Conservation (phyloP, 768 basidiomycete species). For the Mycena galopus region DNA sequence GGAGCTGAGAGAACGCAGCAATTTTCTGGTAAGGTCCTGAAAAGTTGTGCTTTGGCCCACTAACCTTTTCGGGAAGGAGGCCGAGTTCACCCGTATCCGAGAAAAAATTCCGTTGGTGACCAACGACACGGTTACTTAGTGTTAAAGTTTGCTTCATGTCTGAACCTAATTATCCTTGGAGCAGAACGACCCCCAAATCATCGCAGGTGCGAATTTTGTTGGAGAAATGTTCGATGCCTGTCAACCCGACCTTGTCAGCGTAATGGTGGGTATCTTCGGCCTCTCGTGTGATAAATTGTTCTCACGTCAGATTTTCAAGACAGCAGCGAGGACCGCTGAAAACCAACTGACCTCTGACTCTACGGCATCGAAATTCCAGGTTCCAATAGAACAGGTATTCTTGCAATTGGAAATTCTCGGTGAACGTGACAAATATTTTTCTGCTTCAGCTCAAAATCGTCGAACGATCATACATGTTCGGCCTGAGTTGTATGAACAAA, state of each 20-base stretch:
- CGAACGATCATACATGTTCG: conserved; percentile 8
- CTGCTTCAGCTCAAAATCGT: not conserved
- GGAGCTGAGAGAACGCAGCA: conserved; percentile 12
- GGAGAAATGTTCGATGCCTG: not conserved
- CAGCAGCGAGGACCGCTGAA: not conserved
- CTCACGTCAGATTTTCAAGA: not conserved
- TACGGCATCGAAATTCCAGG: not conserved
- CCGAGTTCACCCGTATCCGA: conserved; percentile 3
- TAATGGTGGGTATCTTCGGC: not conserved
- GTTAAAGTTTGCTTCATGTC: no score
- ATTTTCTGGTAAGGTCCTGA: conserved; percentile 8
- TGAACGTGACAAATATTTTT: not conserved
- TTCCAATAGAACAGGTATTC: conserved; percentile 2
- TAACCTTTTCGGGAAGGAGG: not conserved
- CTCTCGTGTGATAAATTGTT: not conserved
- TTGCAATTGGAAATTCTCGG: no score
- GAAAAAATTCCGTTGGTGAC: not conserved
- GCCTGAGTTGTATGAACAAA: not conserved
- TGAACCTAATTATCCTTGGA: not conserved
- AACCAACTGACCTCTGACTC: no score
- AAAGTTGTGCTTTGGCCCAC: not conserved
- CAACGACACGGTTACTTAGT: conserved; percentile 11
- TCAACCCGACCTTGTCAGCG: conserved; percentile 6
- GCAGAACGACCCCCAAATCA: conserved; percentile 6
- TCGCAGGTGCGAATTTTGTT: not conserved